A percentile compares a stretch with the other conserved stretches of the same genome.
Evolutionary conservation across 352 stramenopile species (phyloP).

Genomic region (Phytophthora sansomeana): DNA sequence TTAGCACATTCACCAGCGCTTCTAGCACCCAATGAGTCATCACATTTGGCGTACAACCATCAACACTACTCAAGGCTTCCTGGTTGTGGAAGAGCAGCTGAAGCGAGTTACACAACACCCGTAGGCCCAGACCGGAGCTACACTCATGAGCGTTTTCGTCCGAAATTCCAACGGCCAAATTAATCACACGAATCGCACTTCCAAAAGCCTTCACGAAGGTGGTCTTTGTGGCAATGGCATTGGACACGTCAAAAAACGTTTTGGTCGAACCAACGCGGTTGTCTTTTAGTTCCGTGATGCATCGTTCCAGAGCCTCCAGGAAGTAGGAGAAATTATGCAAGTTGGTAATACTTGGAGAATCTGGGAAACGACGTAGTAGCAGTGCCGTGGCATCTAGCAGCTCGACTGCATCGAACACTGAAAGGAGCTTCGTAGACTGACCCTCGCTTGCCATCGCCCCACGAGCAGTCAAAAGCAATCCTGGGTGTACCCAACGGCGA

Average conservation of each 20-base stretch:
- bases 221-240: conserved; percentile 64
- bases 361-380: conserved; percentile 77
- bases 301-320: conserved; percentile 81
- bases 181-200: conserved; percentile 81
- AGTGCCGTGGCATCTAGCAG: conserved; percentile 76
- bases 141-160: conserved; percentile 81
- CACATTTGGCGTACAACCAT: conserved; percentile 70
- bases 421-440: conserved; percentile 69
- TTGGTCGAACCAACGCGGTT: conserved; percentile 46
- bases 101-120: conserved; percentile 76
- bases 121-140: conserved; percentile 76
- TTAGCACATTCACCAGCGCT: conserved; percentile 84
- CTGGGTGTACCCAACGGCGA: conserved; percentile 80
- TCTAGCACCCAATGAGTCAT: conserved; percentile 85
- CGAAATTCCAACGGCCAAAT: conserved; percentile 74
- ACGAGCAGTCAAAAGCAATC: conserved; percentile 47
- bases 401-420: conserved; percentile 75
- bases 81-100: conserved; percentile 84
- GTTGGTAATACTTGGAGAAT: conserved; percentile 65
- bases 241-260: conserved; percentile 63
- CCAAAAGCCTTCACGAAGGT: conserved; percentile 73
- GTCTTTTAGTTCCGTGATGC: conserved; percentile 78
- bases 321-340: conserved; percentile 76
- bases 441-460: conserved; percentile 51
- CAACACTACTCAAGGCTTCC: conserved; percentile 53